A percentile compares a stretch with the other conserved stretches of the same genome.
These are phyloP conservation scores for Geranomyces variabilis DNA, from an alignment of 192 early-diverging fungal genomes.

Conservation along the genomic window DNA sequence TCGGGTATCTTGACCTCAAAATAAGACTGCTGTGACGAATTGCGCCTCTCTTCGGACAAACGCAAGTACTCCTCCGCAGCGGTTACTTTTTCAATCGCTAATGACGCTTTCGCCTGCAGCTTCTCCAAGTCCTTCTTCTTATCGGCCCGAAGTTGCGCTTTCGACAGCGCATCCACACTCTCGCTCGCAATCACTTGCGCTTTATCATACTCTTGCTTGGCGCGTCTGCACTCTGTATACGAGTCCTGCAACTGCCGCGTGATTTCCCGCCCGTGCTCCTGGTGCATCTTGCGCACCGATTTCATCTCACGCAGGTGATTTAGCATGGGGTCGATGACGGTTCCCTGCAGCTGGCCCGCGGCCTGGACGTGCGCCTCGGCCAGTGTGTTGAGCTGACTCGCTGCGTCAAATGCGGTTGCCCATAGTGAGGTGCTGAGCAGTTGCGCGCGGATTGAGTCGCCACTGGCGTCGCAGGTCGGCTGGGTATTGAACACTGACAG, in stretches of 20 bases:
- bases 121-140: constrained; percentile 31
- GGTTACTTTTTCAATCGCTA: constrained; percentile 25
- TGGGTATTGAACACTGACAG: constrained; percentile 1
- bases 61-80: constrained; percentile 16
- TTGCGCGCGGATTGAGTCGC: constrained; percentile 1
- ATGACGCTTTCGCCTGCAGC: constrained; percentile 25
- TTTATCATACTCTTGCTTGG: constrained; percentile 34
- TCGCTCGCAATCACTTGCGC: constrained; percentile 23
- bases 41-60: constrained; percentile 14
- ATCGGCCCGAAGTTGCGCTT: constrained; percentile 25
- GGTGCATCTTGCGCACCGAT: constrained; percentile 6
- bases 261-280: constrained; percentile 15
- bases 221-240: constrained; percentile 27
- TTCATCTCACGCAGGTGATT: constrained; percentile 28
- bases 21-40: constrained; percentile 19
- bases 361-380: constrained; percentile 29
- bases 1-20: constrained; percentile 25
- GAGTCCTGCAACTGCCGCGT: constrained; percentile 27
- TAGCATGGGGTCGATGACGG: constrained; percentile 29
- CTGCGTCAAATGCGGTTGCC: constrained; percentile 18
- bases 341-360: constrained; percentile 18
- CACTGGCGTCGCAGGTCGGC: background rate
- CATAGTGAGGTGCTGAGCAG: constrained; percentile 25
- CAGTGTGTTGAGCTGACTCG: constrained; percentile 10
- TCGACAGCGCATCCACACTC: constrained; percentile 19